Conservation (phyloP, 257 asterid genomes). For the Penstemon barbatus region DNA sequence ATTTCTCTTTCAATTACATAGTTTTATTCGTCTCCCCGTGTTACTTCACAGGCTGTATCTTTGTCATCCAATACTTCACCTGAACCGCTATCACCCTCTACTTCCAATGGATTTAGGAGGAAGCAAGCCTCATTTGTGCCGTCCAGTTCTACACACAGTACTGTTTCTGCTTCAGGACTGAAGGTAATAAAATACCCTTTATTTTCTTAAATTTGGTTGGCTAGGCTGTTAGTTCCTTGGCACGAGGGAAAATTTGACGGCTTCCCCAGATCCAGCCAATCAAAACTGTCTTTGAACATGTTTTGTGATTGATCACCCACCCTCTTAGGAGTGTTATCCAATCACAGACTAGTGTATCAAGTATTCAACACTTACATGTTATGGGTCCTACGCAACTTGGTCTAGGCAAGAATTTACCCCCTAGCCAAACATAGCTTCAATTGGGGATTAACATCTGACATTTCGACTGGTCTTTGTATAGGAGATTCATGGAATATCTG, state of each 20-base stretch:
- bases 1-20: not conserved
- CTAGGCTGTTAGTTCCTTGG: not conserved
- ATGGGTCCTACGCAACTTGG: too few relatives aligned
- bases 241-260: too few relatives aligned
- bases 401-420: too few relatives aligned
- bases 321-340: too few relatives aligned
- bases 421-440: too few relatives aligned
- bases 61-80: slow-evolving; percentile 46
- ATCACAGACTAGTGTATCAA: too few relatives aligned
- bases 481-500: slow-evolving; percentile 48
- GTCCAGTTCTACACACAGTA: slow-evolving; percentile 39
- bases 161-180: slow-evolving; percentile 52
- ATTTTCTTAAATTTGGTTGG: not conserved
- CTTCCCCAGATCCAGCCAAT: too few relatives aligned
- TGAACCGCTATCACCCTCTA: slow-evolving; percentile 64
- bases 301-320: too few relatives aligned
- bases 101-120: slow-evolving; percentile 45
- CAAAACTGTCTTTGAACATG: too few relatives aligned
- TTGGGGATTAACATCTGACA: not conserved
- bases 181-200: slow-evolving; percentile 45
- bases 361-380: too few relatives aligned
- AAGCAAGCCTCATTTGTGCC: slow-evolving; percentile 30
- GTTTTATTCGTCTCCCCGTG: not conserved
- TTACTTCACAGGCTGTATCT: slow-evolving; percentile 50
- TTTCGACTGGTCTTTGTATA: slow-evolving; percentile 8